Evolutionary conservation across 495 filamentous ascomycete genomes (phyloP).

Genomic region (Neurospora intermedia): DNA sequence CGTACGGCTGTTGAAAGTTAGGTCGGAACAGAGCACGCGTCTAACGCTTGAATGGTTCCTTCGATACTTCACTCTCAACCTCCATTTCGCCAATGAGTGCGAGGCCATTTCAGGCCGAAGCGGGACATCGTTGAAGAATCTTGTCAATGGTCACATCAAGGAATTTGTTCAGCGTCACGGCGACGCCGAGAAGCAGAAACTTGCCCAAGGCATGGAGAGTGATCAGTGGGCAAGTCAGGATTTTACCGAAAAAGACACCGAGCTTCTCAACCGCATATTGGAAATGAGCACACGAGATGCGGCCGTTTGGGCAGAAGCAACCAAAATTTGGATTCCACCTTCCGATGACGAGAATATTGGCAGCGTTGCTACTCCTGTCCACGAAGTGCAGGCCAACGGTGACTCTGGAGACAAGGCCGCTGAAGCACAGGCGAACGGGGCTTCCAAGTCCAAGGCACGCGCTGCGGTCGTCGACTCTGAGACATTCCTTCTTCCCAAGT

Average conservation of each 20-base stretch:
- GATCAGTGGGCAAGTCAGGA: conserved; percentile 88
- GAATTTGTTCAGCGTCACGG: conserved; percentile 74
- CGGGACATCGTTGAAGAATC: conserved; percentile 70
- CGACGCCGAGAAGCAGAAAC: conserved; percentile 62
- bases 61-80: conserved; percentile 86
- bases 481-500: conserved; percentile 75
- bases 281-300: conserved; percentile 73
- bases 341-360: conserved; percentile 25
- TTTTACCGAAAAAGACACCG: conserved; percentile 57
- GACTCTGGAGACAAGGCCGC: conserved; percentile 7
- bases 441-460: conserved; percentile 53
- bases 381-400: conserved; percentile 14
- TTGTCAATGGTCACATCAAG: conserved; percentile 84
- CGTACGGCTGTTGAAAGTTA: conserved; percentile 80
- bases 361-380: neutral
- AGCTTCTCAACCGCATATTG: conserved; percentile 55
- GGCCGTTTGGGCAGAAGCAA: conserved; percentile 57
- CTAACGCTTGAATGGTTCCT: conserved; percentile 71
- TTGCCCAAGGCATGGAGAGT: conserved; percentile 77
- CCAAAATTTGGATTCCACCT: conserved; percentile 58
- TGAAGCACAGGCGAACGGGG: conserved; percentile 37
- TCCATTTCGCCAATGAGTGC: conserved; percentile 92
- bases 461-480: conserved; percentile 75
- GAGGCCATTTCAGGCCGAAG: conserved; percentile 88
- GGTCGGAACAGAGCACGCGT: conserved; percentile 68